Evolutionary conservation across 176 grass and related monocot species (phyloP), one percentile per base, ranked within the genome.

Genomic region (Typha latifolia): DNA sequence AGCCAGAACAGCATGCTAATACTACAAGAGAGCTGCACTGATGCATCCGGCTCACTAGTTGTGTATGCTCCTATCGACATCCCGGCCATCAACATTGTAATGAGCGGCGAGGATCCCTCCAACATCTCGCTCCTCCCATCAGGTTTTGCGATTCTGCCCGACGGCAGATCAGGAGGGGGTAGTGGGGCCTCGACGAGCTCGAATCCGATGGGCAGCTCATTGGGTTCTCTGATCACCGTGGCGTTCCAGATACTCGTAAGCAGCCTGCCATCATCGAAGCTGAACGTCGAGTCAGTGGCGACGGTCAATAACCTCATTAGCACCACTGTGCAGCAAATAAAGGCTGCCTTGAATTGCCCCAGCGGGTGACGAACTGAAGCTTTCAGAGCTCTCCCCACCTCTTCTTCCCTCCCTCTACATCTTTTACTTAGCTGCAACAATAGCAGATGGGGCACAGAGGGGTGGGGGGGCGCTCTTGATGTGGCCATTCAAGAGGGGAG

Each of bases 11-110:
- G 20, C 81, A 94, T 85, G 84, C 83, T 99, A 69, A 90, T 94
- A 73, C 79, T 99, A 3, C 95, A 99, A 78, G 95, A 99, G 89
- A 90, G 86, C 86, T 87, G 79, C 84, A 93, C 86, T 10, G 95
- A 99, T 31, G 70, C 81, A 67, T 85, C 81, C 7, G 89, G 84
- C 2, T 85, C 95, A 12, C 48, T 94, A 27, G 86, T 99, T 21
- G 86, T 94, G 50, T 83, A 90, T 64, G 78, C 95, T 9, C 86
- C 89, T 0, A 85, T 99, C 5, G 95, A 99, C 78, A 20, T 94
- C 14, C 85, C 47, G 22, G 77, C 78, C 8, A 85, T 87, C 49
- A 91, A 90, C 86, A 62, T 99, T 22, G 81, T 94, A 68, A 99
- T 99, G 89, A 85, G 89, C 47, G 95, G 95, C 3, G 86, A 87